A percentile compares a stretch with the other conserved stretches of the same genome.
phyloP scores from a whole-genome alignment of 306 rosid genomes.

The Albizia julibrissin region DNA sequence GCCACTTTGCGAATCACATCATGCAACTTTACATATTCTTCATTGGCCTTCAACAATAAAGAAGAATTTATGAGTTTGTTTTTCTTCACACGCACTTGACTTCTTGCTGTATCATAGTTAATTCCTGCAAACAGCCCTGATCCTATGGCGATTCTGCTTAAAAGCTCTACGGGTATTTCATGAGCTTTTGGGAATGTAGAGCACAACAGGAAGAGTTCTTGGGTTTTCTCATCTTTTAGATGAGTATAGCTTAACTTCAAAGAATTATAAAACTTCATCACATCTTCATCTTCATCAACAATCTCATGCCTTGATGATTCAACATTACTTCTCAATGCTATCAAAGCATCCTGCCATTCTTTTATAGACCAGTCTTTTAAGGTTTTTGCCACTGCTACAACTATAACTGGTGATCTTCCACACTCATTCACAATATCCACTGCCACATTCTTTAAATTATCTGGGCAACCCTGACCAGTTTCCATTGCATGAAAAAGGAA shows the following conservation, averaged over 20 bases:
- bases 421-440: slow-evolving; percentile 11
- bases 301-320: background rate
- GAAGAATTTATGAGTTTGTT: slow-evolving; percentile 12
- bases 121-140: background rate
- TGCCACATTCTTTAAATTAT: background rate
- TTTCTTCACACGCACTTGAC: background rate
- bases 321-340: background rate
- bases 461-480: background rate
- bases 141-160: slow-evolving; percentile 6
- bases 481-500: slow-evolving; percentile 1
- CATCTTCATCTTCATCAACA: slow-evolving; percentile 2
- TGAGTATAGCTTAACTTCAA: slow-evolving; percentile 23
- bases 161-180: slow-evolving; percentile 4
- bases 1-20: slow-evolving; percentile 27
- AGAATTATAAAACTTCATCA: background rate
- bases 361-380: background rate
- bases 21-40: slow-evolving; percentile 25
- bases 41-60: background rate
- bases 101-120: background rate
- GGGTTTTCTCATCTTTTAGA: background rate
- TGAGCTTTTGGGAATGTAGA: slow-evolving; percentile 34
- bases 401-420: slow-evolving; percentile 18
- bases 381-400: slow-evolving; percentile 3
- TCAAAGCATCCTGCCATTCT: slow-evolving; percentile 5
- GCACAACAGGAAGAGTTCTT: slow-evolving; percentile 22